Base-by-base conservation (phyloP, 306 rosid genomes). In the Prunus salicina region DNA sequence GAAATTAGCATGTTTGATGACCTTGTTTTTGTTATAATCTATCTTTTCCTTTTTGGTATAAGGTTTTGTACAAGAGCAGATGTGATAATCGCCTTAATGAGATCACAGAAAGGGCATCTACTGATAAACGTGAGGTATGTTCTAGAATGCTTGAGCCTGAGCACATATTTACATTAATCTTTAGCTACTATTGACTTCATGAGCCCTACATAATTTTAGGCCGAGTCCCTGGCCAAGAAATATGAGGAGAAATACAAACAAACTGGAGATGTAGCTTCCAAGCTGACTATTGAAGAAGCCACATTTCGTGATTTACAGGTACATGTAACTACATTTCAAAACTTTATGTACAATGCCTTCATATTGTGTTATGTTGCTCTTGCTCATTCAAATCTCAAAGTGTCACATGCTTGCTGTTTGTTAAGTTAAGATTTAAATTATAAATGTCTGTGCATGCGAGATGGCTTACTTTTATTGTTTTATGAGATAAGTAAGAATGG, bases 1-100 rank as follows among this genome's bases (percentile, higher is more conserved):
- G 63, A 68, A 52, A 41, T 45, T 57, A 53, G 64, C 60, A 76
- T 64, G 49, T n/a, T 19, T 47, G 15, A 32, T 38, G 10, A 16
- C 50, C 49, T 57, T 52, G 12, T 49, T 19, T 66, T 45, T 75
- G 69, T 25, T 62, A 45, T 80, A 74, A 79, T 43, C 68, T 68
- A 56, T 56, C 46, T 82, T 74, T 13, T 30, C 38, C 57, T 78
- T 55, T 55, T 72, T 66, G 75, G 61, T 80, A 19, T 75, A 86
- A 96, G 99, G 91, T 96, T 77, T 84, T 96, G 67, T 93, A 93
- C 91, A 96, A 96, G 87, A 96, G 99, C 85, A 91, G 98, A 86
- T 96, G 99, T 82, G 99, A 93, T 89, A 93, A 89, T 71, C 90
- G 96, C 64, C 86, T 96, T 61, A 96, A 96, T 57, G 99, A 96